Conservation (phyloP, 2,329 filamentous ascomycete genomes). For the Elsinoe ampelina region DNA sequence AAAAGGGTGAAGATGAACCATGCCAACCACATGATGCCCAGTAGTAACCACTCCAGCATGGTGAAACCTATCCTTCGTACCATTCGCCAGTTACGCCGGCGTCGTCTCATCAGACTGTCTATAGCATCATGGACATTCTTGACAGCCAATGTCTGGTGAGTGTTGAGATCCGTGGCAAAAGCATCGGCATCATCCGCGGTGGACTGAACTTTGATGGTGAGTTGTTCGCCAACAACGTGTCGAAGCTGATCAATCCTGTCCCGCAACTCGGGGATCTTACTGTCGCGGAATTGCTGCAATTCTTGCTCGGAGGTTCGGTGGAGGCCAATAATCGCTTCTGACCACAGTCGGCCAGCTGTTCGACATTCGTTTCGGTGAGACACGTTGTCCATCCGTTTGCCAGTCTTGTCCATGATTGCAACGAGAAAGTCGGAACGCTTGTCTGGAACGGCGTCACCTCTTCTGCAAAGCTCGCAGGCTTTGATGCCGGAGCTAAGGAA, state of each 20-base stretch:
- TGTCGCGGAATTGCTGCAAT: constrained; percentile 43
- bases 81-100: constrained; percentile 66
- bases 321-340: constrained; percentile 37
- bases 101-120: constrained; percentile 57
- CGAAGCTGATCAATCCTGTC: constrained; percentile 36
- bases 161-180: constrained; percentile 65
- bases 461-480: constrained; percentile 66
- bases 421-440: constrained; percentile 28
- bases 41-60: constrained; percentile 74
- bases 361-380: constrained; percentile 44
- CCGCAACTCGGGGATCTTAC: constrained; percentile 37
- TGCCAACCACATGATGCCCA: constrained; percentile 87
- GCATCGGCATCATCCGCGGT: constrained; percentile 73
- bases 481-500: constrained; percentile 83
- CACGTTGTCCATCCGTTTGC: constrained; percentile 37
- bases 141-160: constrained; percentile 66
- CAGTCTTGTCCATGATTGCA: constrained; percentile 30
- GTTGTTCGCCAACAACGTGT: constrained; percentile 38
- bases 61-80: constrained; percentile 68
- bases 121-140: constrained; percentile 74
- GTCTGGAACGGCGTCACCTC: constrained; percentile 44
- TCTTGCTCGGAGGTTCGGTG: constrained; percentile 34
- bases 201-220: constrained; percentile 53
- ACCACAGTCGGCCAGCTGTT: constrained; percentile 44
- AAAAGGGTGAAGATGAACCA: constrained; percentile 81